Evolutionary conservation across 345 rosid species (phyloP), one percentile per base, ranked within the genome.

Genomic region (Eutrema japonicum): DNA sequence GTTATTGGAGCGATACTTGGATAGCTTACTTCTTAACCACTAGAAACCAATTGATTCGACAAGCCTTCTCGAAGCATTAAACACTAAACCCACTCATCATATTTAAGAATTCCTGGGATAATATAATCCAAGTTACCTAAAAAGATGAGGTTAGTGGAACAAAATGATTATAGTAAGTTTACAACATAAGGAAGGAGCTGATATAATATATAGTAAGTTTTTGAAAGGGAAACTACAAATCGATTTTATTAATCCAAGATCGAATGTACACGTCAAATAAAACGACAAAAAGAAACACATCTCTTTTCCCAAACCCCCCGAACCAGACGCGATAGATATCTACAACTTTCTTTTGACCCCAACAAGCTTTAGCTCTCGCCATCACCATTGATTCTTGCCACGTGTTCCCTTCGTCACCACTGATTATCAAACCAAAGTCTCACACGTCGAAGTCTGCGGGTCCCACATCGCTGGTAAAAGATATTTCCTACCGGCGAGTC

Each of bases 401-500:
- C 79, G 78, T 73, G 76, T 47, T 37, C 0, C 12, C 0, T 9
- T 22, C 26, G 26, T 22, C 26, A 22, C 26, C 26, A 22, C 26
- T 22, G 26, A 22, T 22, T 32, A 3, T 82, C 79, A 81, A 11
- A 85, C 86, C 38, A 83, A 71, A 6, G 85, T 76, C 80, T 77
- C 84, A 55, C 98, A 94, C 1, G 81, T 71, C 3, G 85, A 87
- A 1, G 89, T 79, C 43, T 79, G 73, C 0, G 98, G 97, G 76
- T 93, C 97, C 97, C 96, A 93, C 91, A 88, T 83, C 8, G 98
- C 98, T 12, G 98, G 98, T 40, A 91, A 36, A 47, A 93, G 73
- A 56, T 81, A 91, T 83, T 93, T 89, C 62, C 98, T 55, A 3
- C 91, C 95, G 8, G 81, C 84, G 6, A 75, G 70, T 8, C 97